Conservation (phyloP, 192 early-diverging fungal genomes). For the Linnemannia elongata region DNA sequence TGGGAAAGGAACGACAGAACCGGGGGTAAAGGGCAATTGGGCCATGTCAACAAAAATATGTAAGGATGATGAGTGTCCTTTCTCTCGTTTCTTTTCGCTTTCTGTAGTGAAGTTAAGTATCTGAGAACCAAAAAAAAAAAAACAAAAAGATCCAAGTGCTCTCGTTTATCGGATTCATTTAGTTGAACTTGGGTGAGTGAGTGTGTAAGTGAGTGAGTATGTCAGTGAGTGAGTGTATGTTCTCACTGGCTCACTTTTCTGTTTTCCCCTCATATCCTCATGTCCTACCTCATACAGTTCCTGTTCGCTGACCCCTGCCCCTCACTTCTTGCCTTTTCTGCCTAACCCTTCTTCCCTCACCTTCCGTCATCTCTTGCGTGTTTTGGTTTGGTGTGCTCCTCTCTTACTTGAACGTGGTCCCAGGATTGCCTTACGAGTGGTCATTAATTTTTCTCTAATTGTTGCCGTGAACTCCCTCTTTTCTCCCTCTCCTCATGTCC, state of each 20-base stretch:
- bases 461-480: not conserved
- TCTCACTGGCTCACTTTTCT: not conserved
- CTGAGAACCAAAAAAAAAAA: slow-evolving; percentile 7
- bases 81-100: not conserved
- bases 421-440: not conserved
- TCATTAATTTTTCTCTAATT: not conserved
- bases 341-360: not conserved
- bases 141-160: not conserved
- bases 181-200: not conserved
- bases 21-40: too few species aligned
- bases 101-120: not conserved
- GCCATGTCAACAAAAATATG: not conserved
- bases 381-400: not conserved
- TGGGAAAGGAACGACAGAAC: not conserved
- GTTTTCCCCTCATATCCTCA: too few species aligned
- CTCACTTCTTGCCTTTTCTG: not conserved
- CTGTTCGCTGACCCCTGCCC: too few species aligned
- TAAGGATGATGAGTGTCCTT: not conserved
- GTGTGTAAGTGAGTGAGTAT: too few species aligned
- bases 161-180: slow-evolving; percentile 8
- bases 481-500: not conserved
- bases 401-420: not conserved
- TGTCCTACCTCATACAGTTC: too few species aligned
- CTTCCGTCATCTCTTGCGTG: not conserved
- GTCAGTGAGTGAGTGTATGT: not conserved